Base-by-base conservation (phyloP, 108 stramenopile genomes). In the Cyclotella kingstonii region DNA sequence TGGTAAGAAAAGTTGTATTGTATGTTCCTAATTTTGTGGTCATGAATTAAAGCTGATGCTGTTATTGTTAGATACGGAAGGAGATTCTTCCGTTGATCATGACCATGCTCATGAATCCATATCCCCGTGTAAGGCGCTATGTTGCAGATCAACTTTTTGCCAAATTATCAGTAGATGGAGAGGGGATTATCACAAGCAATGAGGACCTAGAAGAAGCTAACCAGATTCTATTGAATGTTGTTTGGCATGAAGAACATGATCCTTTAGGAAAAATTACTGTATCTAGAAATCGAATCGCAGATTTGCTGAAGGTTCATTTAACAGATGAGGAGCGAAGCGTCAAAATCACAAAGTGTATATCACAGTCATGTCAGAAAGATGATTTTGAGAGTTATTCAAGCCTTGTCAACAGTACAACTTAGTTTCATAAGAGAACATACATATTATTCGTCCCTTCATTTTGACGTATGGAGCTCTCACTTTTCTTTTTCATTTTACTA, bases 101-200 rank as follows among this genome's bases (percentile, higher is more conserved):
- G 64, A 54, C 34, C 21, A 60, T 96, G 57, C 73, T 97, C 11
- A 76, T 63, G 3, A 96, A 97, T 54, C 81, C 56, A 1, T 98
- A 87, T 64, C 98, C 98, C 30, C 81, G 87, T 21, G 87, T 98
- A 5, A 69, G 98, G 17, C 72, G 83, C 10, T 71, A 76, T 64
- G 77, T 81, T 11, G 96, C 96, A 35, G 95, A 96, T 63, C 83
- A 93, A 53, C 68, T 96, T 44, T 97, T 96, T 54, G 70, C 90
- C 29, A 73, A 73, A 52, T 48, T 97, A 27, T 54, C 90, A 22
- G 91, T 89, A 48, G 73, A 76, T 45, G 71, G 71, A 35, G 70
- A 50, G 11, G 23, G 48, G 12, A 28, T 78, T 29, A 50, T 73
- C 40, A 38, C 29, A 35, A 49, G 43, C 17, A 12, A 56, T 27